Evolutionary conservation across 148 eudicot species (phyloP).

Genomic region (Polygonum aviculare): DNA sequence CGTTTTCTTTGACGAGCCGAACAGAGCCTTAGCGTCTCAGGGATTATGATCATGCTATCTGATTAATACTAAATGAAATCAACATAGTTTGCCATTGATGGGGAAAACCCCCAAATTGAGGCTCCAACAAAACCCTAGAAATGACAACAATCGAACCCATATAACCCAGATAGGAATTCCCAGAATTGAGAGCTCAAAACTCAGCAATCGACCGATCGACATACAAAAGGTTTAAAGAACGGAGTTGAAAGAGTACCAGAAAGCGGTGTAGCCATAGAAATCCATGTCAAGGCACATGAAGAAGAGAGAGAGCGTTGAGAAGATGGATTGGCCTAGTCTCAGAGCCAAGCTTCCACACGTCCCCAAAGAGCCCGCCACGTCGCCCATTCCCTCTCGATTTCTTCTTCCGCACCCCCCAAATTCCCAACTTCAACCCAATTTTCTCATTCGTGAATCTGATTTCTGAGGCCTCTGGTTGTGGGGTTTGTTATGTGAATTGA

Average conservation of each 20-base stretch:
- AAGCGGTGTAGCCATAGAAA: conserved; percentile 65
- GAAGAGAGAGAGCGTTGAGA: conserved; percentile 63
- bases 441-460: too few relatives aligned
- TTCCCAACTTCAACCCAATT: too few relatives aligned
- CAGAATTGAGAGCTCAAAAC: neutral
- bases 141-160: neutral
- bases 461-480: too few relatives aligned
- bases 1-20: too few relatives aligned
- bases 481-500: too few relatives aligned
- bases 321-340: conserved; percentile 58
- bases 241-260: conserved; percentile 31
- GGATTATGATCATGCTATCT: neutral
- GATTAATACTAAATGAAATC: neutral
- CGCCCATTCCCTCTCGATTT: conserved; percentile 30
- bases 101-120: neutral
- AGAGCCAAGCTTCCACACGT: conserved; percentile 69
- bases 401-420: neutral
- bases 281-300: conserved; percentile 72
- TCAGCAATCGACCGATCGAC: neutral
- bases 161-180: neutral
- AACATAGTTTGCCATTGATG: too few relatives aligned
- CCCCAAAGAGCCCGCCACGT: conserved; percentile 63
- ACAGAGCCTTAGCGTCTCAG: neutral
- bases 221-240: neutral
- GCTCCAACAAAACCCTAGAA: neutral